A percentile compares a stretch with the other conserved stretches of the same genome.
Conservation (phyloP, 345 rosid genomes). For the Camelina laxa region DNA sequence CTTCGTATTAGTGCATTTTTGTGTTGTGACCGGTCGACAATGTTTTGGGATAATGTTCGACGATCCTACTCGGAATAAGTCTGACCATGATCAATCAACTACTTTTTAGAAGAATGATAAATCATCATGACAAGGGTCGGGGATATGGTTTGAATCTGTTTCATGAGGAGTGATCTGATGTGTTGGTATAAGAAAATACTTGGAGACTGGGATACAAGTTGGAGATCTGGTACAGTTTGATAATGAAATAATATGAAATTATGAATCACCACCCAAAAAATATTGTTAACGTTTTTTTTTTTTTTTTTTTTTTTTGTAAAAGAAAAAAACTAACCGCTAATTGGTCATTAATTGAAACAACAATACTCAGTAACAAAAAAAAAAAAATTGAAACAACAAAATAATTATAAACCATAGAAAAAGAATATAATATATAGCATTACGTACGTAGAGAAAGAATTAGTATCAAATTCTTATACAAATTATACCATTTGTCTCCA, state of each 20-base stretch:
- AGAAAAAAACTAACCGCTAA: background rate
- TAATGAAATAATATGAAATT: background rate
- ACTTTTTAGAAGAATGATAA: too few relatives aligned
- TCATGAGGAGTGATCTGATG: background rate
- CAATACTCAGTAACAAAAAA: background rate
- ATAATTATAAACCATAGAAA: slow-evolving; percentile 15
- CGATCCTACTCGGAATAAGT: background rate
- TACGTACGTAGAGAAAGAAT: background rate
- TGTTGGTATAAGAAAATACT: background rate
- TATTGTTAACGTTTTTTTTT: background rate
- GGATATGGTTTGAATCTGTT: background rate
- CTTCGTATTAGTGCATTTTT: background rate
- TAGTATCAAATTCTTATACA: slow-evolving; percentile 18
- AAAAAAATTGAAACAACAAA: background rate
- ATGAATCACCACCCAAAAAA: too few relatives aligned
- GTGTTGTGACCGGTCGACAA: background rate
- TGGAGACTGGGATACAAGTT: background rate
- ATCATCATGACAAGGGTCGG: background rate
- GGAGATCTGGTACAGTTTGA: background rate
- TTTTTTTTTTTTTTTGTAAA: background rate
- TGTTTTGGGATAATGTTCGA: background rate
- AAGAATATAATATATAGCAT: background rate
- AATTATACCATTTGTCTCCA: slow-evolving; percentile 20
- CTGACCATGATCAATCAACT: background rate
- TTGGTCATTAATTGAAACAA: background rate